Conservation (phyloP, 352 stramenopile genomes). For the Phytopythium sindhum region DNA sequence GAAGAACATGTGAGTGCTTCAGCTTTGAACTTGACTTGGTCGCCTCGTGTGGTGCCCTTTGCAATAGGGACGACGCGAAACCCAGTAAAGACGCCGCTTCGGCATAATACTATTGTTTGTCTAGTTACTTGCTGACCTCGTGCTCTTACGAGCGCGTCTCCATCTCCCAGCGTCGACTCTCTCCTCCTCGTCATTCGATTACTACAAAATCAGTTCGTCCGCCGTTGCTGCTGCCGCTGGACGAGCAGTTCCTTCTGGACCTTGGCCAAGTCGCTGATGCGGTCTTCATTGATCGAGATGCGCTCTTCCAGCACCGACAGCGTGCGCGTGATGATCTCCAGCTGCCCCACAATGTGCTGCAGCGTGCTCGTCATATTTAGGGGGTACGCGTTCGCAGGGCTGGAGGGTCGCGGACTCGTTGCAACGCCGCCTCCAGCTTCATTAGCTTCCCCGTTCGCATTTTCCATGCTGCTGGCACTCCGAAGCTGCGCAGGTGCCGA, state of each 20-base stretch:
- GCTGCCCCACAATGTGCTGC: slow-evolving; percentile 87
- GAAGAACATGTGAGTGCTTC: not conserved
- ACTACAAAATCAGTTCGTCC: not conserved
- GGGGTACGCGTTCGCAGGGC: slow-evolving; percentile 10
- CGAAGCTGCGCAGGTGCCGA: slow-evolving; percentile 6
- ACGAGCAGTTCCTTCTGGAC: slow-evolving; percentile 59
- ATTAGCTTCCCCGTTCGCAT: not conserved
- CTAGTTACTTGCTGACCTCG: not conserved
- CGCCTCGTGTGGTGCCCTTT: not conserved
- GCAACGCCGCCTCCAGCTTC: not conserved
- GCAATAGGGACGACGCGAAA: not conserved
- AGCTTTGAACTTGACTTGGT: not conserved
- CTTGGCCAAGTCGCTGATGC: slow-evolving; percentile 56
- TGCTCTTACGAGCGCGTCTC: not conserved
- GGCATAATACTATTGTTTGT: not conserved
- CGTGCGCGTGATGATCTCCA: slow-evolving; percentile 88
- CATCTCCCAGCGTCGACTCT: not conserved
- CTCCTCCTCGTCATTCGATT: not conserved
- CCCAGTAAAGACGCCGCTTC: not conserved
- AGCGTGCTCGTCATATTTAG: slow-evolving; percentile 50
- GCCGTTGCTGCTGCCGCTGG: slow-evolving; percentile 23
- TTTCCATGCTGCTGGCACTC: not conserved
- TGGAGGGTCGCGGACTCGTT: not conserved
- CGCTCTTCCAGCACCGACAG: slow-evolving; percentile 81
- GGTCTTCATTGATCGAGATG: slow-evolving; percentile 82